phyloP scores from a whole-genome alignment of 1,284 basidiomycete genomes.

The Trametes sp. region DNA sequence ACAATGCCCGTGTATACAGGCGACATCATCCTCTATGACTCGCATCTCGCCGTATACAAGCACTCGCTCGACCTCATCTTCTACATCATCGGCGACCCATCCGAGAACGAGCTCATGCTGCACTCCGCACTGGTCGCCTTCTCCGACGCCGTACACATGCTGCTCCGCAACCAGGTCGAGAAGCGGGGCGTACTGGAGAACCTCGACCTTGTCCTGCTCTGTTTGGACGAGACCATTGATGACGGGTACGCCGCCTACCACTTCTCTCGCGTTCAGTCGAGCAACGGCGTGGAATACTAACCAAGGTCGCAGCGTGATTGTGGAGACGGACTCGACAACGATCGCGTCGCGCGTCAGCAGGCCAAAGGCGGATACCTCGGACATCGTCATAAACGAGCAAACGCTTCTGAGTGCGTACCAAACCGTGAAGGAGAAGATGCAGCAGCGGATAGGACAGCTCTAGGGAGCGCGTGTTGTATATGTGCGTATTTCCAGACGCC shows the following conservation, averaged over 20 bases:
- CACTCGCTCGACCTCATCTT: conserved; percentile 95
- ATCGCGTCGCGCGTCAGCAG: conserved; percentile 96
- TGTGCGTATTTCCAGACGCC: conserved; percentile 11
- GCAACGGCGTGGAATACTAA: not conserved
- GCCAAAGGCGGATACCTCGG: conserved; percentile 91
- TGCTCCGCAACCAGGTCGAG: conserved; percentile 93
- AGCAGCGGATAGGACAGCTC: conserved; percentile 66
- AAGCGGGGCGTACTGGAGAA: conserved; percentile 96
- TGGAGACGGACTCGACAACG: conserved; percentile 95
- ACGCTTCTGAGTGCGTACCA: conserved; percentile 93
- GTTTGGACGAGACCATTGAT: conserved; percentile 97
- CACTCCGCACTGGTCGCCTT: conserved; percentile 85
- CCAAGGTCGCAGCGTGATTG: conserved; percentile 80
- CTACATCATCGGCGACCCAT: conserved; percentile 90
- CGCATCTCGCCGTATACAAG: conserved; percentile 92
- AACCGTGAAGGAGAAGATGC: conserved; percentile 84
- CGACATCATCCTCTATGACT: conserved; percentile 94
- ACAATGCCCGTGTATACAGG: conserved; percentile 53
- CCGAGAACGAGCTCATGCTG: conserved; percentile 98
- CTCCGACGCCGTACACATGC: conserved; percentile 84
- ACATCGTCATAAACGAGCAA: conserved; percentile 99
- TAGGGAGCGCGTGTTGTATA: conserved; percentile 37
- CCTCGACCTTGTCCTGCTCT: conserved; percentile 91
- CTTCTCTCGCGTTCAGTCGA: not conserved
- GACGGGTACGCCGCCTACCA: conserved; percentile 80